phyloP scores from a whole-genome alignment of 192 early-diverging fungal genomes.

The Diversispora eburnea region DNA sequence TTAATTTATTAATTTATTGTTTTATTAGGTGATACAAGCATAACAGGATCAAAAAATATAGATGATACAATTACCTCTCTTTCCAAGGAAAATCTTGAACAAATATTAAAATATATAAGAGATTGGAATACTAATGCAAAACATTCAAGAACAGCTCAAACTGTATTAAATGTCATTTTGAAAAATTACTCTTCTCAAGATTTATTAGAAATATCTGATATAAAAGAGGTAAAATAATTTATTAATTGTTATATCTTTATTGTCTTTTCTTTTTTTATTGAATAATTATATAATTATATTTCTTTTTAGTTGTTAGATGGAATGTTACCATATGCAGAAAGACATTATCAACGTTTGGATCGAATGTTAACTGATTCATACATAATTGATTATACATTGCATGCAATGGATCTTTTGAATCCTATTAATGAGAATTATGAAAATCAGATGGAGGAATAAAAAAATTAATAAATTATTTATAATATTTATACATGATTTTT shows the following conservation, averaged over 20 bases:
- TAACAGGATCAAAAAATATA: conserved; percentile 60
- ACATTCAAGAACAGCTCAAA: conserved; percentile 75
- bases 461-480: not conserved
- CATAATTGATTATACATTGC: conserved; percentile 86
- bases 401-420: conserved; percentile 71
- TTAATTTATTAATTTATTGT: not conserved
- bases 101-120: conserved; percentile 78
- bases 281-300: conserved; percentile 23
- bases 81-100: conserved; percentile 65
- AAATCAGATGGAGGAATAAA: not conserved
- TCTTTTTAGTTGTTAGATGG: conserved; percentile 61
- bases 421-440: conserved; percentile 33
- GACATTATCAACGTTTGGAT: conserved; percentile 82
- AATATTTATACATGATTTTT: not conserved
- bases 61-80: conserved; percentile 69
- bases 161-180: conserved; percentile 75
- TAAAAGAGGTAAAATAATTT: conserved; percentile 61
- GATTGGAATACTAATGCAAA: conserved; percentile 96
- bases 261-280: conserved; percentile 2
- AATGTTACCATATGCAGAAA: conserved; percentile 85
- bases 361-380: conserved; percentile 75
- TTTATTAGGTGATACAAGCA: conserved; percentile 41
- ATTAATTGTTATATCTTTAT: not conserved
- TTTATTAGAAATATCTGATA: conserved; percentile 71
- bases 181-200: conserved; percentile 58